These are phyloP conservation scores for Serendipita sp. DNA, from an alignment of 768 basidiomycete genomes.

Conservation along the genomic window DNA sequence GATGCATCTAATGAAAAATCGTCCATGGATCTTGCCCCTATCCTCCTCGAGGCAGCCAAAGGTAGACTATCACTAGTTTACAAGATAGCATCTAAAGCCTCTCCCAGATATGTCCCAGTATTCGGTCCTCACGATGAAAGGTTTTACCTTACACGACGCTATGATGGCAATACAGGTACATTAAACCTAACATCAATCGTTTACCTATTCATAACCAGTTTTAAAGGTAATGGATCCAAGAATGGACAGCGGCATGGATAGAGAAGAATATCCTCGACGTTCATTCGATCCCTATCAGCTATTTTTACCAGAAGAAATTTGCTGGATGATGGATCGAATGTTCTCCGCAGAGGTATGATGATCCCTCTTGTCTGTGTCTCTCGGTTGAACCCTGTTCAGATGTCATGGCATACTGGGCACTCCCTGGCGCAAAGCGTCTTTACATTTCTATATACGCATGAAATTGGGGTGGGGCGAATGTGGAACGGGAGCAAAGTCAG, in stretches of 20 bases:
- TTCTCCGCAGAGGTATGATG: slow-evolving; percentile 53
- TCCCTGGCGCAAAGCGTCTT: slow-evolving; percentile 76
- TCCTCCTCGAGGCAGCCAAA: slow-evolving; percentile 43
- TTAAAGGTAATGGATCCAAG: slow-evolving; percentile 75
- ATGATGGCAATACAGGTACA: slow-evolving; percentile 85
- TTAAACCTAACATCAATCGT: neutral
- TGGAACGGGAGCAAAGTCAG: slow-evolving; percentile 32
- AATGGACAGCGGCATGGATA: slow-evolving; percentile 65
- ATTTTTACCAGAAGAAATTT: slow-evolving; percentile 63
- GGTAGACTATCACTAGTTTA: slow-evolving; percentile 26
- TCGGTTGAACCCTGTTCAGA: slow-evolving; percentile 29
- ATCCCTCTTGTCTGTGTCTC: neutral
- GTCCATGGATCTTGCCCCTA: slow-evolving; percentile 46
- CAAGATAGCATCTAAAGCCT: neutral
- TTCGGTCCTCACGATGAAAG: slow-evolving; percentile 47
- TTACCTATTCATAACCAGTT: neutral
- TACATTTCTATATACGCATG: slow-evolving; percentile 59
- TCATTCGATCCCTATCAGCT: slow-evolving; percentile 46
- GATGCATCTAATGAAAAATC: slow-evolving; percentile 39
- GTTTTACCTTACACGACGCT: slow-evolving; percentile 67
- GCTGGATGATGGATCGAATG: slow-evolving; percentile 72
- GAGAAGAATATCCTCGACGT: slow-evolving; percentile 21
- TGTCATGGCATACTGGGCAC: slow-evolving; percentile 76
- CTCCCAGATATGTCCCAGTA: slow-evolving; percentile 46
- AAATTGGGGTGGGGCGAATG: slow-evolving; percentile 23